Conservation (phyloP, 2,329 filamentous ascomycete species). For the Aspergillus unguis region DNA sequence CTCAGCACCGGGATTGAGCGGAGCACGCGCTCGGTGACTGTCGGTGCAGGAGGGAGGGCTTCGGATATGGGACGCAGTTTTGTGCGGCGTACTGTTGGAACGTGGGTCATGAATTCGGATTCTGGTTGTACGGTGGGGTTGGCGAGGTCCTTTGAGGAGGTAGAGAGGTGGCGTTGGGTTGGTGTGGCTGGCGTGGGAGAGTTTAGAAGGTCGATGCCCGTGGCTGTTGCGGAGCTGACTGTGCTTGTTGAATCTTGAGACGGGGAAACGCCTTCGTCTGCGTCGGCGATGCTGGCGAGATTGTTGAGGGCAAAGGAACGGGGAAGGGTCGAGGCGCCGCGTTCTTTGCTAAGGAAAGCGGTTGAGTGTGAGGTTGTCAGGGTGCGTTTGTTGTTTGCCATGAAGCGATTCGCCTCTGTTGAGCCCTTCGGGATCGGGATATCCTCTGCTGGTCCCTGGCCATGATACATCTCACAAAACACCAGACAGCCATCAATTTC, state of each 20-base stretch:
- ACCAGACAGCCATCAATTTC: slow-evolving; percentile 67
- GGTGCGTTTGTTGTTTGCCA: slow-evolving; percentile 31
- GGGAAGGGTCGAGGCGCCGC: slow-evolving; percentile 36
- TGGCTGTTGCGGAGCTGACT: slow-evolving; percentile 42
- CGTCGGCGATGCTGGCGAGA: slow-evolving; percentile 28
- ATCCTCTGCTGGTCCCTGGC: slow-evolving; percentile 62
- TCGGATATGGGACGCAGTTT: slow-evolving; percentile 66
- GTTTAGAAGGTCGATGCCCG: slow-evolving; percentile 18
- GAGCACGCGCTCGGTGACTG: slow-evolving; percentile 61
- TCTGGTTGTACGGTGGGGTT: slow-evolving; percentile 31
- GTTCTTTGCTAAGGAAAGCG: slow-evolving; percentile 31
- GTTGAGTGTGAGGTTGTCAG: slow-evolving; percentile 37
- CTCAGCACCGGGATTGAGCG: slow-evolving; percentile 65
- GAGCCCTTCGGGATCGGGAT: slow-evolving; percentile 57
- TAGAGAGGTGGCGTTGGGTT: slow-evolving; percentile 22
- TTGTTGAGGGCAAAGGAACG: slow-evolving; percentile 42
- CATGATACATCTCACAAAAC: slow-evolving; percentile 67
- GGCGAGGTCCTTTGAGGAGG: slow-evolving; percentile 9
- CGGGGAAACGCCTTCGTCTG: slow-evolving; percentile 26
- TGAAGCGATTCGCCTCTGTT: slow-evolving; percentile 21
- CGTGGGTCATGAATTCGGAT: slow-evolving; percentile 52
- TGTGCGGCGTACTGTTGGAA: slow-evolving; percentile 64
- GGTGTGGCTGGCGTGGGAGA: background rate
- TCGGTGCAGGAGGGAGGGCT: slow-evolving; percentile 67
- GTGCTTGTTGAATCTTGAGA: slow-evolving; percentile 38